These are phyloP conservation scores for Sphaerulina musiva DNA, from an alignment of 2,329 filamentous ascomycete species.

Conservation along the genomic window DNA sequence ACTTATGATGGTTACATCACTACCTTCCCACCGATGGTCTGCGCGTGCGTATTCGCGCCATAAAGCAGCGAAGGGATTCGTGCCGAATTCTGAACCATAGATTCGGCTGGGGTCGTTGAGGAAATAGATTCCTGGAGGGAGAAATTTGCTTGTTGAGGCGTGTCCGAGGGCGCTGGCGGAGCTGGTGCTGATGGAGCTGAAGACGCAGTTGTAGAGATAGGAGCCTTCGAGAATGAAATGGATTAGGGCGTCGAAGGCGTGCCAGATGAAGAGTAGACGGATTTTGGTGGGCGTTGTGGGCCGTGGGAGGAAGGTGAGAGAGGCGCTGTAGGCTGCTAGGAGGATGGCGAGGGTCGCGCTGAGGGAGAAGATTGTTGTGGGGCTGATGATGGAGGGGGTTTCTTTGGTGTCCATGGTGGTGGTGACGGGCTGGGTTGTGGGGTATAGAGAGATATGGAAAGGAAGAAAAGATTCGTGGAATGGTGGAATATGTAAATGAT, in stretches of 20 bases:
- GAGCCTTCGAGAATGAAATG: conserved; percentile 87
- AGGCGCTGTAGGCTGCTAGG: conserved; percentile 47
- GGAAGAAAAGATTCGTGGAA: too few relatives aligned
- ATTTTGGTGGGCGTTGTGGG: conserved; percentile 45
- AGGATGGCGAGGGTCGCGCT: conserved; percentile 50
- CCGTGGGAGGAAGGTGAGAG: conserved; percentile 47
- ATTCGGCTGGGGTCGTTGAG: conserved; percentile 31
- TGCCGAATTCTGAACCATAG: conserved; percentile 55
- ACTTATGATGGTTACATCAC: conserved; percentile 53
- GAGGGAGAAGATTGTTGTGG: conserved; percentile 51
- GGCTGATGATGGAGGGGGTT: conserved; percentile 35
- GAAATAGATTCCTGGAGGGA: conserved; percentile 34
- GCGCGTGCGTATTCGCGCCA: conserved; percentile 64
- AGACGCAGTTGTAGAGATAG: conserved; percentile 93
- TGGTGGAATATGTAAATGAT: too few relatives aligned
- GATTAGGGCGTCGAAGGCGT: conserved; percentile 84
- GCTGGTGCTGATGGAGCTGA: conserved; percentile 57
- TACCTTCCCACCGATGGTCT: conserved; percentile 54
- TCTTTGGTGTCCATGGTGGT: conserved; percentile 1
- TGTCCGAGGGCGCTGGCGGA: too few relatives aligned
- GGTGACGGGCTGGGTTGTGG: neutral
- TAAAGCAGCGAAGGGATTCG: conserved; percentile 47
- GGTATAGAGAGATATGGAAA: too few relatives aligned
- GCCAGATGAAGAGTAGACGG: conserved; percentile 87
- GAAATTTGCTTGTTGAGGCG: too few relatives aligned